Evolutionary conservation across 306 rosid genomes (phyloP), one percentile per base, ranked within the genome.

Genomic region (Prunus mira): DNA sequence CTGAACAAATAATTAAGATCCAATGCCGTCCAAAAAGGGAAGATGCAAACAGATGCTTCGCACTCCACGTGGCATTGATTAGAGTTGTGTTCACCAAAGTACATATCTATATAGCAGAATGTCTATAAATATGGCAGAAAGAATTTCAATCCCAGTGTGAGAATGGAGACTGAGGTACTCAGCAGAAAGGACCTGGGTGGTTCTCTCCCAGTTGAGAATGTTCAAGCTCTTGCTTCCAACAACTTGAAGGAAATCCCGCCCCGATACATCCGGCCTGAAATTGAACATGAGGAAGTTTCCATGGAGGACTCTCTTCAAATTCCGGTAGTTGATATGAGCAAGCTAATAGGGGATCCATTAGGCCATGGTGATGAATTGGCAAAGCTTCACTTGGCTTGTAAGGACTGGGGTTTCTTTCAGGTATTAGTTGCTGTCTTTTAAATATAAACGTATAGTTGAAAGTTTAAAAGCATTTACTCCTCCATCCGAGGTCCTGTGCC

Each of bases 321-420:
- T 50, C 84, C 80, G n/a, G 76, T 69, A 18, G 34, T 80, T 3
- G 84, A 80, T 61, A 24, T 68, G 76, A 20, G 11, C 30, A 80
- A 80, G 65, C 75, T 77, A 8, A 2, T 19, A 12, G 75, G 27
- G 25, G 12, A 25, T 12, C 13, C 43, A 38, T 38, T 6, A 38
- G 12, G 3, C 27, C 74, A 32, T 2, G 50, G 7, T 60, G 81
- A 49, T 22, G 76, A 78, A 52, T 10, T 78, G 54, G 55, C 57
- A n/a, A 71, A 30, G 54, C 77, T 78, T 43, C 82, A 71, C 45
- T 63, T 45, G 12, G 77, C 82, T 72, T 79, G 82, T 17, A 72
- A 55, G n/a, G 74, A 72, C n/a, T 79, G 69, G 82, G 82, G 82
- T 18, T 72, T 72, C 78, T 78, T 78, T 38, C 81, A 70, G 81